A percentile compares a stretch with the other conserved stretches of the same genome.
Evolutionary conservation across 2,329 filamentous ascomycete genomes (phyloP).

Genomic region (Apiospora rasikravindrae): DNA sequence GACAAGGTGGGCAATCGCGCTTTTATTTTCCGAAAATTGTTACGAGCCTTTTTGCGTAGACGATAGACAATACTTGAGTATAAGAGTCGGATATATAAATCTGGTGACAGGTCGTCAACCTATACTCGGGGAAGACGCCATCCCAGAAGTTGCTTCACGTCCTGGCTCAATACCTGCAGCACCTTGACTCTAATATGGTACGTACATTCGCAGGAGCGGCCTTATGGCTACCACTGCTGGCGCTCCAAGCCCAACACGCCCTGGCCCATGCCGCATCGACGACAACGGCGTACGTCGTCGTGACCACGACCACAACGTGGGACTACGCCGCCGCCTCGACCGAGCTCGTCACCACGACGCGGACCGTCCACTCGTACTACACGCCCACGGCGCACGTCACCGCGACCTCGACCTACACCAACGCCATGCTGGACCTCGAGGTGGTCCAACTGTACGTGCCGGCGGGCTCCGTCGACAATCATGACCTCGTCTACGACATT

Average conservation of each 20-base stretch:
- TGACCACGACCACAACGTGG: not conserved
- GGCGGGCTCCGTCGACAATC: not conserved
- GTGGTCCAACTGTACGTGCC: not conserved
- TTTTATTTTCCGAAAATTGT: not conserved
- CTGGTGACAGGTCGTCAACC: not conserved
- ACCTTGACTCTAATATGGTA: not conserved
- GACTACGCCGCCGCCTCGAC: not conserved
- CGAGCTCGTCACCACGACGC: not conserved
- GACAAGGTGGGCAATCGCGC: not conserved
- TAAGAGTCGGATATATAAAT: not conserved
- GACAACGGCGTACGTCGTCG: not conserved
- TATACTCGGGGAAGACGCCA: not conserved
- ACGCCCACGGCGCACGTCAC: not conserved
- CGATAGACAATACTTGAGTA: not conserved
- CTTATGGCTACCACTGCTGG: not conserved
- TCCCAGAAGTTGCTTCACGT: not conserved
- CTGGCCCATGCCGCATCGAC: not conserved
- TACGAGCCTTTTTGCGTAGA: not conserved
- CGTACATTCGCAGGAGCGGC: not conserved
- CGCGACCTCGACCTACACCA: constrained; percentile 15
- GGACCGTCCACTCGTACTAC: not conserved
- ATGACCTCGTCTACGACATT: not conserved
- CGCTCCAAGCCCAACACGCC: not conserved
- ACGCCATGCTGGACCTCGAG: not conserved
- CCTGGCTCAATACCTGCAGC: not conserved